Evolutionary conservation across 2,329 filamentous ascomycete species (phyloP), one percentile per base, ranked within the genome.

Genomic region (Cladophialophora carrionii): DNA sequence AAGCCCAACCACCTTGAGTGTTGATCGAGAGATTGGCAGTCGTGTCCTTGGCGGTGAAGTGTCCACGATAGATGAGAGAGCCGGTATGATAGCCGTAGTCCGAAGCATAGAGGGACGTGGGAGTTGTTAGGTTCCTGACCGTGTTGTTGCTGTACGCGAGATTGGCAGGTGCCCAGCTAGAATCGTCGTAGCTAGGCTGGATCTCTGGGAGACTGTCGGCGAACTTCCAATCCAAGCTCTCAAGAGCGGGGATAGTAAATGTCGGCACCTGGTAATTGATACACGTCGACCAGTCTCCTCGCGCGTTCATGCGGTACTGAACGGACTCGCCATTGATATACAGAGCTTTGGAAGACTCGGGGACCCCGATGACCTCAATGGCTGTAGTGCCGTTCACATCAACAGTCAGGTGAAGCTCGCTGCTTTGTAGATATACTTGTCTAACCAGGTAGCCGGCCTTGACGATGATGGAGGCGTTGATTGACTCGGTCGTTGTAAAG

Each of bases 1-100:
- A 93, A 0, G 84, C 89, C 2, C 77, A 81, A 1, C 90, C 90
- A 43, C 90, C 90, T 66, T 88, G 84, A 0, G 88, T 88, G 51
- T 78, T 78, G 20, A 90, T 73, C 65, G 77, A 82, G 53, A 93
- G 24, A 31, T 58, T 58, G 12, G 37, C 77, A 0, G 77, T 78
- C 0, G 79, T 79, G 68, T 91, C 88, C 0, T 79, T 83, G 4
- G 89, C 85, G 0, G 79, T 82, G 73, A 94, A 93, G 69, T 86
- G 82, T 0, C 89, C 90, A 1, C 90, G 85, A 79, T 85, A 93
- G 55, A 93, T 71, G 0, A 92, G 80, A 1, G 84, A 85, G 2
- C 90, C 90, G 0, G 86, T 83, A 74, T 90, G 82, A 76, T 87
- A 93, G 26, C 90, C 90, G 72, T 93, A 93, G 75, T 93, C 90